Percentiles rank a stretch among this genome's conserved stretches.
Conservation (phyloP, 352 stramenopile genomes). For the Globisporangium cystogenes region DNA sequence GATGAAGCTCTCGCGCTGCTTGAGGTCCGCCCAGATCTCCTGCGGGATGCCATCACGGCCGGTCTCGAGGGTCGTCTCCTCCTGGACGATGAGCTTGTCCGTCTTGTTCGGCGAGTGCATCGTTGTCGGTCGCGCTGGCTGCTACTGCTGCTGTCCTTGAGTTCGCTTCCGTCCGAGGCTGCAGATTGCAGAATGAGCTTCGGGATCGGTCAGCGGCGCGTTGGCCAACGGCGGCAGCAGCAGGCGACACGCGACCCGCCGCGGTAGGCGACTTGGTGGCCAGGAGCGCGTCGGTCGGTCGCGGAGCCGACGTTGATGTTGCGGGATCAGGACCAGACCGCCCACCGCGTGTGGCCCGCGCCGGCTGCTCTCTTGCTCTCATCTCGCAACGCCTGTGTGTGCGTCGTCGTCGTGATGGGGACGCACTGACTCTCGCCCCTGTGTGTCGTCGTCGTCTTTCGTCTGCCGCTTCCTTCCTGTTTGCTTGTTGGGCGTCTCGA, state of each 20-base stretch:
- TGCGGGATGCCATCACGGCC: constrained; percentile 44
- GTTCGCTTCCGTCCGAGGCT: not conserved
- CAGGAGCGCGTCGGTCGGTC: not conserved
- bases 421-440: too few relatives aligned
- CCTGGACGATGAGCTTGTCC: constrained; percentile 35
- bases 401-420: not conserved
- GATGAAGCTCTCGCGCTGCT: constrained; percentile 42
- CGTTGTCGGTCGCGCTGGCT: not conserved
- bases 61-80: constrained; percentile 14
- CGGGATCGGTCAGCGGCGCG: too few relatives aligned
- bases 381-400: not conserved
- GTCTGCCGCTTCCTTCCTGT: too few relatives aligned
- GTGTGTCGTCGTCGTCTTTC: not conserved
- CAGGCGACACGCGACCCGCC: too few relatives aligned
- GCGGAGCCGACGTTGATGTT: not conserved
- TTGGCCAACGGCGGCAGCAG: not conserved
- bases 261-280: too few relatives aligned
- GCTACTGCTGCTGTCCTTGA: not conserved
- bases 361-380: too few relatives aligned
- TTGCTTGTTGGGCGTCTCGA: too few relatives aligned
- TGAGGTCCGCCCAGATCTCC: constrained; percentile 54
- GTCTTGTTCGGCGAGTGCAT: constrained; percentile 22
- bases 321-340: not conserved
- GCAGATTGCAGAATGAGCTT: not conserved
- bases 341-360: too few relatives aligned